Base-by-base conservation (phyloP, 2,329 filamentous ascomycete genomes). In the Arthrobotrys conoides region DNA sequence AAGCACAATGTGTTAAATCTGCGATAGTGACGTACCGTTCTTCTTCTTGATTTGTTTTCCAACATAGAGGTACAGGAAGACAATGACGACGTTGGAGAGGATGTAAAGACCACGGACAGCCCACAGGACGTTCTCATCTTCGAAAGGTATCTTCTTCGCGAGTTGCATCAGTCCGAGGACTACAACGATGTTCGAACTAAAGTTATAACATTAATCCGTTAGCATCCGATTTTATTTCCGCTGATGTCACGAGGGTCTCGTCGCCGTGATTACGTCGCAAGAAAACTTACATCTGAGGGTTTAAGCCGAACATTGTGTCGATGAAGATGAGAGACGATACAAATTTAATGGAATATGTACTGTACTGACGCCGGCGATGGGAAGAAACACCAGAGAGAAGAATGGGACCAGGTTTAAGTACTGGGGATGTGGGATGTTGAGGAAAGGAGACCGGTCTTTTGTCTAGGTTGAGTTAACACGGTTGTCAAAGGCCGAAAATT, bases 101-200 rank as follows among this genome's bases (percentile, higher is more conserved):
- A 92, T 82, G 85, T 92, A 92, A 80, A 90, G 85, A 46, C 85
- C 88, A 83, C 91, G 90, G 76, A 92, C 89, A 76, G 87, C 85
- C 82, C 89, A 88, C 73, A 92, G 87, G 59, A 91, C 89, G 80
- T 88, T 87, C n/a, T 90, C 93, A 84, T 98, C 91, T 33, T 98
- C 95, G 83, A 98, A 97, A 61, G 94, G 93, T 80, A 99, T 91
- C 86, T 91, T 93, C 90, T 98, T 98, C 83, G 94, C 92, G 80
- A 97, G 92, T 89, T 97, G 95, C 93, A 98, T 97, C 92, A 97
- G 96, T 84, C 93, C 92, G 82, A 97, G 90, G 87, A 97, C 94
- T 91, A 97, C 94, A 87, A 93, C 88, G 85, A 97, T 89, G 89
- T 97, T 97, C 85, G 92, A 93, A 83, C 94, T 97, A 85, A 6